Evolutionary conservation across 208 protist genomes (phyloP).

Genomic region (Wallacemonas sp.): DNA sequence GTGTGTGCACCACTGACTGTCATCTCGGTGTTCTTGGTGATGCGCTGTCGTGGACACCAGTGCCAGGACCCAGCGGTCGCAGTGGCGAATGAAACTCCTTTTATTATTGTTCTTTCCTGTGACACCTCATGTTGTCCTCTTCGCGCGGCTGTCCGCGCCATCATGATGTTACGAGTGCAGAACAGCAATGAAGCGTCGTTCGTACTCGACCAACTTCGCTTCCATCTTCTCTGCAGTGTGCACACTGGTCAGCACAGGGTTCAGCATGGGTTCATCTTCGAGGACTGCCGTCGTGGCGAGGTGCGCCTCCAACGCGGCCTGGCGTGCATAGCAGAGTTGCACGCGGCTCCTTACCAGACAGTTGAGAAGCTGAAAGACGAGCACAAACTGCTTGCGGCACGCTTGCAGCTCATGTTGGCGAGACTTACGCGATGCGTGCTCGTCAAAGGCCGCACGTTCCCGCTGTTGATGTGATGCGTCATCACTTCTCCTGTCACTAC

Average conservation of each 20-base stretch:
- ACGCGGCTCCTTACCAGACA: not conserved
- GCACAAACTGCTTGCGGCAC: slow-evolving; percentile 1
- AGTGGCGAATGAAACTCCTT: not conserved
- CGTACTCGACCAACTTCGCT: slow-evolving; percentile 8
- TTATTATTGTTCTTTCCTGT: not conserved
- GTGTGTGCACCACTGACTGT: too few relatives aligned
- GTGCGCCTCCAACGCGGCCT: not conserved
- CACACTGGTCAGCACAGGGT: not conserved
- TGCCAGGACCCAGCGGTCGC: too few relatives aligned
- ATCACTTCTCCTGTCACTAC: too few relatives aligned
- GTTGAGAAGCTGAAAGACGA: slow-evolving; percentile 6
- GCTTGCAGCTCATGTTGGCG: slow-evolving; percentile 1
- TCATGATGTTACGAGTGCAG: slow-evolving; percentile 4
- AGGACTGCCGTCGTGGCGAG: not conserved
- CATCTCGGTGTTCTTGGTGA: too few relatives aligned
- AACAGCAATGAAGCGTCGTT: slow-evolving; percentile 3
- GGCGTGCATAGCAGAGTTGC: not conserved
- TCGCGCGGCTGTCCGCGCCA: too few relatives aligned
- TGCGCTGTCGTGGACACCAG: too few relatives aligned
- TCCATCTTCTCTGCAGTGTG: slow-evolving; percentile 5
- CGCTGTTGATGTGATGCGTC: too few relatives aligned
- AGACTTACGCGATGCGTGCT: slow-evolving; percentile 6
- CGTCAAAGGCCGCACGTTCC: not conserved
- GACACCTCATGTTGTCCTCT: too few relatives aligned
- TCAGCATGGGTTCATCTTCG: not conserved